Conservation (phyloP, 108 stramenopile species). For the Cyclotella cryptica region DNA sequence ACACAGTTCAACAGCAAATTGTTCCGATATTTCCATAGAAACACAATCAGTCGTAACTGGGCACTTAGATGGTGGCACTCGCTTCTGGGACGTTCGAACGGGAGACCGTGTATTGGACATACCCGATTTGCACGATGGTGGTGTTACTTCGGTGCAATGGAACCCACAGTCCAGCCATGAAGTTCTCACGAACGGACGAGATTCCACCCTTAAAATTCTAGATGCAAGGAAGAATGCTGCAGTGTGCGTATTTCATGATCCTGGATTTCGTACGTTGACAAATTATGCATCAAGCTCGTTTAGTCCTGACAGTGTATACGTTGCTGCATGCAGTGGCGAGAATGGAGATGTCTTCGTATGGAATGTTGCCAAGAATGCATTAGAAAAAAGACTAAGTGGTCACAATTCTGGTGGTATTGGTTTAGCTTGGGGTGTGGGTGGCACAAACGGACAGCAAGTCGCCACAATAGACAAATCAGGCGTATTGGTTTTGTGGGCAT, state of each 20-base stretch:
- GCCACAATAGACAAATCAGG: slow-evolving; percentile 82
- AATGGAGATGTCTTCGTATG: slow-evolving; percentile 80
- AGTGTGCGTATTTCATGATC: slow-evolving; percentile 60
- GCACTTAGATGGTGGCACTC: slow-evolving; percentile 81
- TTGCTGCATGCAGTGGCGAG: slow-evolving; percentile 64
- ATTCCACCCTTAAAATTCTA: slow-evolving; percentile 71
- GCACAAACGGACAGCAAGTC: slow-evolving; percentile 77
- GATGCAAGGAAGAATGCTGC: slow-evolving; percentile 63
- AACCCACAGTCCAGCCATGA: slow-evolving; percentile 62
- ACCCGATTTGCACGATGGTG: slow-evolving; percentile 65
- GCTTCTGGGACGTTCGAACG: slow-evolving; percentile 75
- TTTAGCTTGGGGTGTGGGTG: slow-evolving; percentile 79
- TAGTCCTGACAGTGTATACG: slow-evolving; percentile 80
- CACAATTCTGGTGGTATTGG: slow-evolving; percentile 72
- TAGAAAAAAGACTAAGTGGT: slow-evolving; percentile 53
- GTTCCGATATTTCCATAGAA: slow-evolving; percentile 66
- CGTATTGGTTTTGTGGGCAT: slow-evolving; percentile 79
- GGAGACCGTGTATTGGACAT: slow-evolving; percentile 74
- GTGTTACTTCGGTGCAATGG: slow-evolving; percentile 81
- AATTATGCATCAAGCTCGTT: slow-evolving; percentile 61
- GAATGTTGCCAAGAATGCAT: slow-evolving; percentile 53
- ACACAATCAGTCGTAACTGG: slow-evolving; percentile 63
- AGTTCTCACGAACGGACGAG: slow-evolving; percentile 82
- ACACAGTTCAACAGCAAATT: slow-evolving; percentile 77
- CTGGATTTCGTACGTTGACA: slow-evolving; percentile 54